Base-by-base conservation (phyloP, 495 filamentous ascomycete genomes). In the Paragyromitra xinjiangensis region DNA sequence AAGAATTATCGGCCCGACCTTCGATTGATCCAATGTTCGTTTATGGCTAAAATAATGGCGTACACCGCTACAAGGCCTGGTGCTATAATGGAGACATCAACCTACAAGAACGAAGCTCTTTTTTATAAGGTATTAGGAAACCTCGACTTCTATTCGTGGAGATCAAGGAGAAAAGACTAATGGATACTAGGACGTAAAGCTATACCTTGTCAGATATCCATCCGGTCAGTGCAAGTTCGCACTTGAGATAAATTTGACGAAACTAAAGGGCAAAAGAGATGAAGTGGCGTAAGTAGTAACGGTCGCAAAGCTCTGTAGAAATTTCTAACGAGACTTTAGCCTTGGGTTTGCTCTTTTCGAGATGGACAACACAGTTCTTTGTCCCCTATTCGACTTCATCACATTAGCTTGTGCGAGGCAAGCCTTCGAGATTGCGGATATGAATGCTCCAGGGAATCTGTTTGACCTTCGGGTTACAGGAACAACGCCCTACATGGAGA, bases 31-130 rank as follows among this genome's bases (percentile, higher is more conserved):
- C 64, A 67, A 53, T n/a, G 19, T 22, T 2, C 29, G 6, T 67
- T 67, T 22, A 51, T 12, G 1, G 12, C 19, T 2, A 67, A 67
- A 16, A 8, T 67, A 9, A 53, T 55, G 45, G 45, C 45, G 40
- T 66, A 51, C 22, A 66, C 63, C 14, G 42, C 63, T 24, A 16
- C 24, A 39, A 67, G 64, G 16, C 64, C 45, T 67, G 64, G 64
- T 9, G 40, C 63, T 66, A 1, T 66, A 1, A 22, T 53, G 34
- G 64, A 34, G 24, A 34, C 45, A 19, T 3, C 19, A n/a, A 26
- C 3, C n/a, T 66, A 66, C 24, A 34, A 8, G 2, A 22, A 9
- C 4, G 63, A 66, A 29, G 63, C 42, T 7, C 42, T n/a, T 44
- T 44, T 44, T 44, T 44, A 44, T 44, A 44, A 44, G 42, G 42